These are phyloP conservation scores for Globisporangium abappressorium DNA, from an alignment of 352 stramenopile species.

Conservation along the genomic window DNA sequence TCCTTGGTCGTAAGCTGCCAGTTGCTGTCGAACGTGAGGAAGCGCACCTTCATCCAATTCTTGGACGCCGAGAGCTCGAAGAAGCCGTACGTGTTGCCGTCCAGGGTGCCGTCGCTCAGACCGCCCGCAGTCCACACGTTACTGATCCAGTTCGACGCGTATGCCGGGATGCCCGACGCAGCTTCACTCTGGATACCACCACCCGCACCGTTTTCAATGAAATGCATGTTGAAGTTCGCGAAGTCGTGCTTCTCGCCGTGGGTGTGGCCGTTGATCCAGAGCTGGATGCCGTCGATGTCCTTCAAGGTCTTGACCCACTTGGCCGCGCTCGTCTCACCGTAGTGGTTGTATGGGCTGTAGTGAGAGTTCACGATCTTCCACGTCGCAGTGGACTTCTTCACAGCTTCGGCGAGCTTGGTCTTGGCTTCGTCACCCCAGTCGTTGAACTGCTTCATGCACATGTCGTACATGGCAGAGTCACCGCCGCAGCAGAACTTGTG, in stretches of 20 bases:
- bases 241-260: slow-evolving; percentile 80
- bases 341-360: slow-evolving; percentile 77
- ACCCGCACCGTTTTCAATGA: slow-evolving; percentile 74
- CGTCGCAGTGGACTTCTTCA: slow-evolving; percentile 57
- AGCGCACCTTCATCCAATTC: slow-evolving; percentile 36
- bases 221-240: slow-evolving; percentile 47
- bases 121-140: slow-evolving; percentile 30
- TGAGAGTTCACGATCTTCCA: slow-evolving; percentile 87
- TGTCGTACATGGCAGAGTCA: slow-evolving; percentile 48
- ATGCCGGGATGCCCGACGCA: slow-evolving; percentile 60
- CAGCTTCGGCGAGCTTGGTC: slow-evolving; percentile 41
- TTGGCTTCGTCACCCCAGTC: slow-evolving; percentile 67
- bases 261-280: slow-evolving; percentile 73
- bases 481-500: slow-evolving; percentile 54
- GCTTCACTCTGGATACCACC: slow-evolving; percentile 80
- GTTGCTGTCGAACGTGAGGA: slow-evolving; percentile 36
- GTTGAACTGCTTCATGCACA: slow-evolving; percentile 60
- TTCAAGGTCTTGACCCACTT: slow-evolving; percentile 55
- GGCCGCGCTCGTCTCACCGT: slow-evolving; percentile 47
- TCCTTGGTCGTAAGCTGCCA: slow-evolving; percentile 34
- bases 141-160: slow-evolving; percentile 24
- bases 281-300: slow-evolving; percentile 39
- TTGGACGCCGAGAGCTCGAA: slow-evolving; percentile 30
- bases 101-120: slow-evolving; percentile 22
- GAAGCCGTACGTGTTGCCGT: slow-evolving; percentile 39